Percentiles rank a stretch among this genome's conserved stretches.
phyloP scores from a whole-genome alignment of 352 stramenopile species.

The Phytophthora rubi region DNA sequence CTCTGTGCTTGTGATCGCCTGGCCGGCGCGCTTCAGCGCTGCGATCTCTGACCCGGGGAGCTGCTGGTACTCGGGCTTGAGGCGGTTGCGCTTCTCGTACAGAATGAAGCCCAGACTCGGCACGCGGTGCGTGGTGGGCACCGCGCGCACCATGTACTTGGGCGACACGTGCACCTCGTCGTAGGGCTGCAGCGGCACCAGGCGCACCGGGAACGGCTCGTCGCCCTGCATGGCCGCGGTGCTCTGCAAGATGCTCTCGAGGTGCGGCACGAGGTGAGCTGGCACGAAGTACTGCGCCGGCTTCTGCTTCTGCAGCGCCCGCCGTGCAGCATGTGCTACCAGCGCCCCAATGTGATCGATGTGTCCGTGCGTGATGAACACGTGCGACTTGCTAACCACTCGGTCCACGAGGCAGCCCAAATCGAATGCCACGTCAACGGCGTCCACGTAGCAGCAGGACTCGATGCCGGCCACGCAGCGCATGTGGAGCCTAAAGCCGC shows the following conservation, averaged over 20 bases:
- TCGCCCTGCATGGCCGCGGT: slow-evolving; percentile 70
- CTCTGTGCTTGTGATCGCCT: slow-evolving; percentile 45
- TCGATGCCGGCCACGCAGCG: slow-evolving; percentile 75
- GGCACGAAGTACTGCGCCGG: slow-evolving; percentile 79
- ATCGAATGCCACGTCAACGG: slow-evolving; percentile 79
- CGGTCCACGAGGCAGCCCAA: slow-evolving; percentile 61
- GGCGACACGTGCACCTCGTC: slow-evolving; percentile 65
- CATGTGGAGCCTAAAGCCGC: slow-evolving; percentile 62
- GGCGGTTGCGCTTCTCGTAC: slow-evolving; percentile 59
- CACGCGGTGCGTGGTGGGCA: slow-evolving; percentile 76
- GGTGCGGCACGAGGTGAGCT: slow-evolving; percentile 50
- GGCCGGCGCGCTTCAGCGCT: slow-evolving; percentile 47
- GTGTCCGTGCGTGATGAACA: slow-evolving; percentile 91
- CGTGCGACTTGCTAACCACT: slow-evolving; percentile 63
- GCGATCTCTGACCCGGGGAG: slow-evolving; percentile 53
- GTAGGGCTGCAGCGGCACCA: slow-evolving; percentile 58
- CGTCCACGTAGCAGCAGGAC: slow-evolving; percentile 82
- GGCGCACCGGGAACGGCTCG: slow-evolving; percentile 47
- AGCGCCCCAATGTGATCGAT: slow-evolving; percentile 81
- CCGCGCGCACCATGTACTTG: slow-evolving; percentile 67
- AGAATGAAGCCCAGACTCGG: slow-evolving; percentile 79
- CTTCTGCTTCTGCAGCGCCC: slow-evolving; percentile 54
- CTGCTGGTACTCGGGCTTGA: slow-evolving; percentile 60
- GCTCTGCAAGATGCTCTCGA: slow-evolving; percentile 62
- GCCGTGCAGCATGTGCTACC: slow-evolving; percentile 64